Evolutionary conservation across 2,329 filamentous ascomycete genomes (phyloP), one percentile per base, ranked within the genome.

Genomic region (Drechslerella stenobrocha): DNA sequence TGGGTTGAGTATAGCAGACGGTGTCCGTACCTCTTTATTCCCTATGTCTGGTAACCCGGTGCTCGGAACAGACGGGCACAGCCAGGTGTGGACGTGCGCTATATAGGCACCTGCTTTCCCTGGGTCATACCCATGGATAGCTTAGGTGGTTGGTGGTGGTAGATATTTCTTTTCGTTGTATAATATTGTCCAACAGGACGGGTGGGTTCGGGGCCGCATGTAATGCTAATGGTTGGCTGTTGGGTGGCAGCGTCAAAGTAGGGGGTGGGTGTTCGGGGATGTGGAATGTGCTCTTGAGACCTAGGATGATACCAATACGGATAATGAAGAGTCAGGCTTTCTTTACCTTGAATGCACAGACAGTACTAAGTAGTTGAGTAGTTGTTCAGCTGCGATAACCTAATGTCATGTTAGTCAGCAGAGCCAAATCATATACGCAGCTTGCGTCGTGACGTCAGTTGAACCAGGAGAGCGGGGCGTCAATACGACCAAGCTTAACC

Each of bases 1-100:
- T 95, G 89, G 89, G 78, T 79, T 45, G 85, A 92, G 80, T 95
- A 95, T 75, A 87, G 89, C 80, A 83, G 81, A 78, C 81, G 81
- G 76, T 88, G 92, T 55, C 89, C 89, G 37, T 92, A 90, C 76
- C 79, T 93, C 56, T 93, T 95, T 76, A 90, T 95, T 78, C 89
- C 89, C 52, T 69, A 52, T 18, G 13, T 69, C 37, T 63, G 37
- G 64, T 69, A 63, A 48, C 50, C 28, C 4, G 4, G 9, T 26
- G 9, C 18, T 13, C 9, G 5, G 8, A n/a, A 11, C 3, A n/a
- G 9, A 11, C 23, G 35, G 20, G 22, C 2, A 20, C 2, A 23
- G 37, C 23, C 18, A 46, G 23, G 3, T 11, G 9, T 18, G 15
- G 9, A n/a, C 15, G 37, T 30, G 28, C 28, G 28, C 11, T 26